Base-by-base conservation (phyloP, 129 eudicot species). In the Arctium lappa region DNA sequence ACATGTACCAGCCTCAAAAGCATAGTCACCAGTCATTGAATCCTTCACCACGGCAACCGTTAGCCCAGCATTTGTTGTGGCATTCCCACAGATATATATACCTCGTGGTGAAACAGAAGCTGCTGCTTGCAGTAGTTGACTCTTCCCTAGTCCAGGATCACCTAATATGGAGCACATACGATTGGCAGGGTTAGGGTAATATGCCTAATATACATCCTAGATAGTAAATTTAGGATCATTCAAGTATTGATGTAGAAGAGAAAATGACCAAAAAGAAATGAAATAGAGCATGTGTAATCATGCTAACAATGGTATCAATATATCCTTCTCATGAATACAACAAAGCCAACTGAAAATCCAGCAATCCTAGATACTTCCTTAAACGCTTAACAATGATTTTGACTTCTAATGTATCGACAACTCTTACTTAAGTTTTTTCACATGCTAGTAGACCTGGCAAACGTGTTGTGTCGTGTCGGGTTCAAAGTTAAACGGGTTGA, bases 31-130 rank as follows among this genome's bases (percentile, higher is more conserved):
- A 12, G 97, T 95, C 97, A 90, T 87, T 38, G 97, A 85, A 88
- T 95, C 99, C 88, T 93, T 95, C 48, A 95, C 98, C 80, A 95
- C 99, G 40, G 98, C 99, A 83, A 95, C 99, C 60, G 99, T 91
- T 48, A 95, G 95, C 32, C 99, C 99, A 81, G 99, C 99, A 86
- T 93, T 95, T 36, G 98, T 95, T 60, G 98, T 93, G 75, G 92
- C 98, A 85, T 95, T 95, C 70, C 99, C 99, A 79, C 99, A 95
- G 50, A 95, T 95, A 83, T 95, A 95, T 60, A 95, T 95, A 3
- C 99, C 99, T 72, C 99, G 97, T 71, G 99, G 99, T 85, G 99
- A 95, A 90, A 95, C 88, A 69, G 94, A 89, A 68, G 97, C 95
- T 63, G 99, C 99, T 79, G 99, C 99, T 88, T 93, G 99, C 80